Base-by-base conservation (phyloP, 306 rosid species). In the Dryas octopetala region DNA sequence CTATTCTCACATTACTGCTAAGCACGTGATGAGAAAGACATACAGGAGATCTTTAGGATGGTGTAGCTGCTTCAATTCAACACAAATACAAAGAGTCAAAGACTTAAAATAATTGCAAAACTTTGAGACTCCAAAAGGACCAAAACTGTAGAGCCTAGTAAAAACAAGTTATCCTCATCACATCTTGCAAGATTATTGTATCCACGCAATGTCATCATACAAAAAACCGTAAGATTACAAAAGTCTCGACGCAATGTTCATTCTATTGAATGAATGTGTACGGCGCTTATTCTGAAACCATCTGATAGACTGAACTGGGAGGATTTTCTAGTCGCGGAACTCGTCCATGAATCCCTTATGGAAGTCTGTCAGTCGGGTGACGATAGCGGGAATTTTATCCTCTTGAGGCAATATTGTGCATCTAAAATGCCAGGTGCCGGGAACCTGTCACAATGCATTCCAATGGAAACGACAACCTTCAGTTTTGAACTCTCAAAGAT, bases 361-460 rank as follows among this genome's bases (percentile, higher is more conserved):
- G 83, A 96, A 96, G 83, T 90, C 96, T 0, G 96, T 90, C 84
- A 96, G 77, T 15, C 96, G 93, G 48, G 85, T 17, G 58, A 89
- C 89, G 7, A 96, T 51, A 0, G 92, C 97, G 7, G 97, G 99
- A 84, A 96, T 90, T 89, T 91, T 96, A n/a, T 92, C 99, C 89
- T 96, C 99, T 74, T 77, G 93, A 41, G 98, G 99, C 78, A 96
- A 85, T 51, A 96, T 92, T 23, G 99, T 96, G 85, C 97, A 92
- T 76, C 99, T 92, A 59, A 96, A 92, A 80, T 96, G 99, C 99
- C 98, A 96, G 57, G 97, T 96, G 51, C 99, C 96, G 7, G 97
- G 89, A 79, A 88, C 98, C 97, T 94, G 79, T 79, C 75, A 77
- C 53, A 23, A 81, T 46, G 76, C 60, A 55, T 58, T 49, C 50